Base-by-base conservation (phyloP, 257 asterid genomes). In the Lycium barbarum region DNA sequence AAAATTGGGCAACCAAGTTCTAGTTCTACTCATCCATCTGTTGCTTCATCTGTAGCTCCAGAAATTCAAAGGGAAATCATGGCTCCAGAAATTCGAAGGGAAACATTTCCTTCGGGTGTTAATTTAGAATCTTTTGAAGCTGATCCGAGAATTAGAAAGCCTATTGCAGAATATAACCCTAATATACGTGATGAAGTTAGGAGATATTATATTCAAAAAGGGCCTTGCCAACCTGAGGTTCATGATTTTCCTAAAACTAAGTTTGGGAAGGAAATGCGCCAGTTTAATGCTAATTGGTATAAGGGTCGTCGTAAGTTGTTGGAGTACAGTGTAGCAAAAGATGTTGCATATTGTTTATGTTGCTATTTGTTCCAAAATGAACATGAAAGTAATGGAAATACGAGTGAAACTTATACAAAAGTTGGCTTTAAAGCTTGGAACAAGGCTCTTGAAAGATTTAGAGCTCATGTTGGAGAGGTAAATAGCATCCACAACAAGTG, bases 291-390 rank as follows among this genome's bases (percentile, higher is more conserved):
- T 63, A 9, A 2, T 63, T 26, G 3, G 71, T 63, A 8, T 26
- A 22, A 26, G 33, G 33, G 1, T 0, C 6, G 7, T 45, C 20
- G 1, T 2, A 36, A 18, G 4, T 80, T 65, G 65, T 80, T 85
- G 26, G 83, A 70, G 7, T 80, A 51, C 33, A 80, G 45, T 33
- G 47, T 11, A 5, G 7, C 38, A 8, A 55, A 20, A 68, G 36
- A 55, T 80, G 20, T 0, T 8, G 54, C 82, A 11, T 80, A 20
- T 84, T 84, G 68, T 63, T 70, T 84, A 2, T 79, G 57, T 61
- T 79, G 66, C 5, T 85, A 36, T 59, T 66, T 70, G 2, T 70
- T 85, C 1, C 35, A 20, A 14, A 36, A 4, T 18, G 47, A 54
- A 18, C 0, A 17, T 51, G 35, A 36, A 1, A 53, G 35, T 2